Base-by-base conservation (phyloP, 1,139 yeast species). In the Wickerhamomyces sp. region DNA sequence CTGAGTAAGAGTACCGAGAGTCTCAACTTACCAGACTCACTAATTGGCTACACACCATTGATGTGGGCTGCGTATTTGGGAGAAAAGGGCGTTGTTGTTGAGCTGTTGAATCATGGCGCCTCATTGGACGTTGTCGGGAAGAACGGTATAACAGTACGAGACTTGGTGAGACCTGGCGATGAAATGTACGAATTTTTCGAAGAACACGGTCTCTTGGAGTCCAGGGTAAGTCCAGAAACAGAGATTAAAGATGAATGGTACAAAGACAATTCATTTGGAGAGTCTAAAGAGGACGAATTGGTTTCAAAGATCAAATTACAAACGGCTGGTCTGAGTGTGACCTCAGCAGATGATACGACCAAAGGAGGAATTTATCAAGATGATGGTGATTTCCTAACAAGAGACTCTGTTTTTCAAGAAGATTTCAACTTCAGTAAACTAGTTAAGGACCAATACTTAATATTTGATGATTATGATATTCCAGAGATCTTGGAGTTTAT, bases 391-490 rank as follows among this genome's bases (percentile, higher is more conserved):
- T 42, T 41, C 25, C 21, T 37, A 5, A 27, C 24, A 16, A 20
- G 36, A 2, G 31, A 38, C 20, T 18, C 39, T 1, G 18, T 47
- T 7, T 26, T 44, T 12, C 50, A 43, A 8, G 54, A 50, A 4
- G 51, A 45, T 8, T 62, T 62, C 35, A 55, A 62, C 39, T 62
- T 54, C 40, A 47, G 45, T 19, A 58, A 46, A 33, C 28, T 61
- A 26, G 18, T 51, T 8, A 56, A 58, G 35, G 52, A 58, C 27
- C 66, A 62, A 40, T 63, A 54, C 40, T 64, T 82, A 32, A 72
- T 73, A 44, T 79, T 78, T 45, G 66, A 72, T n/a, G 88, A 81
- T 47, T 70, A 73, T 39, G 87, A 80, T 50, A 78, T 83, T 16
- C 77, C 85, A 1, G 61, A 67, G 11, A 65, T 81, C 19, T 62